These are phyloP conservation scores for Trypanosoma congolense DNA, from an alignment of 208 protist species.

Conservation along the genomic window DNA sequence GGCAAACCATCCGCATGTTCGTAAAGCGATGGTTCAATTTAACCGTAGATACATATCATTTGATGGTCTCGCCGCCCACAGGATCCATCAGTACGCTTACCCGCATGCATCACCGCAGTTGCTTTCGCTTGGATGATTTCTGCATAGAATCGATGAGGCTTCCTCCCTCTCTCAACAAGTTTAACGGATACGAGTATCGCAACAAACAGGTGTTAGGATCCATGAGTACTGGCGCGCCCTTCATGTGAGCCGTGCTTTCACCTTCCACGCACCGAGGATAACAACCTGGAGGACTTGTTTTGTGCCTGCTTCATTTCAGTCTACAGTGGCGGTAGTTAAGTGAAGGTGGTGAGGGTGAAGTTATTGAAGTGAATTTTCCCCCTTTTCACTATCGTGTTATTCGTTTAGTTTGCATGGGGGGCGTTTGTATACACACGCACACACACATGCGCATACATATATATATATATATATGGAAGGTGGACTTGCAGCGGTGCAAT, in stretches of 20 bases:
- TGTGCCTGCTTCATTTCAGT: not conserved
- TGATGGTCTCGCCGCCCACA: conserved; percentile 71
- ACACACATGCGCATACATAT: too few relatives aligned
- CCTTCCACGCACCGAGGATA: not conserved
- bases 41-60: conserved; percentile 87
- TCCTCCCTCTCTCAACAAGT: conserved; percentile 76
- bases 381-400: too few relatives aligned
- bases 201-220: conserved; percentile 85
- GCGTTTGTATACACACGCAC: too few relatives aligned
- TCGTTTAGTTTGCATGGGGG: too few relatives aligned
- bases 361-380: too few relatives aligned
- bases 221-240: conserved; percentile 84
- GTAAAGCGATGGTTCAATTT: conserved; percentile 90
- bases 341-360: not conserved
- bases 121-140: conserved; percentile 62
- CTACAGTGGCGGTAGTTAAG: too few relatives aligned
- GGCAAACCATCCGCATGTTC: conserved; percentile 84
- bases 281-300: too few relatives aligned
- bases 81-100: conserved; percentile 67
- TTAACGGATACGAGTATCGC: conserved; percentile 87
- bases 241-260: too few relatives aligned
- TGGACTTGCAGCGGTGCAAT: too few relatives aligned
- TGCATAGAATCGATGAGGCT: conserved; percentile 69
- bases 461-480: too few relatives aligned
- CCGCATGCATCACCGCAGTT: conserved; percentile 71